phyloP scores from a whole-genome alignment of 208 protist species.

The Phytomonas francai region DNA sequence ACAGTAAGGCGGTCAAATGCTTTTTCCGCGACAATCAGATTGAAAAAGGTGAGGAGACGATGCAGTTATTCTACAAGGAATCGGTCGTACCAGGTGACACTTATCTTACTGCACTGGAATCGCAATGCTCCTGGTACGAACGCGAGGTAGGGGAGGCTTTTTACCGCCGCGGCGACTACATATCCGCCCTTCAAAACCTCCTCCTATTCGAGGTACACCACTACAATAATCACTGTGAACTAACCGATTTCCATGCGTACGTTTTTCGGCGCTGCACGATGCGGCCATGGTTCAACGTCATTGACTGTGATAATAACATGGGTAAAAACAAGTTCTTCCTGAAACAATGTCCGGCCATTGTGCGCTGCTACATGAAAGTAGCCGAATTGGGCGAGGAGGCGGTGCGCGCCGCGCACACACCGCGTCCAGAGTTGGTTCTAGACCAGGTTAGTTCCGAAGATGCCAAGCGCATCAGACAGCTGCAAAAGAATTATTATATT shows the following conservation, averaged over 20 bases:
- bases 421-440: slow-evolving; percentile 41
- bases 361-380: slow-evolving; percentile 73
- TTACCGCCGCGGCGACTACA: slow-evolving; percentile 67
- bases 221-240: slow-evolving; percentile 88
- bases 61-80: slow-evolving; percentile 89
- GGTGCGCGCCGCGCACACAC: slow-evolving; percentile 57
- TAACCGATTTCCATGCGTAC: slow-evolving; percentile 97
- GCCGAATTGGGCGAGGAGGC: slow-evolving; percentile 61
- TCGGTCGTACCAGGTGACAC: slow-evolving; percentile 41
- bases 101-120: slow-evolving; percentile 83
- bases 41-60: slow-evolving; percentile 68
- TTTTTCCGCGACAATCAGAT: slow-evolving; percentile 83
- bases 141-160: slow-evolving; percentile 85
- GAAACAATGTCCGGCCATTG: slow-evolving; percentile 54
- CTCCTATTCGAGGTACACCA: slow-evolving; percentile 91
- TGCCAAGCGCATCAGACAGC: slow-evolving; percentile 49
- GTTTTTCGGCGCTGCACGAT: slow-evolving; percentile 93
- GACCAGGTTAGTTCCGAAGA: slow-evolving; percentile 38
- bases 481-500: slow-evolving; percentile 54
- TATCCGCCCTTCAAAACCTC: slow-evolving; percentile 89
- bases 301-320: slow-evolving; percentile 72
- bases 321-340: slow-evolving; percentile 75
- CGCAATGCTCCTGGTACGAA: slow-evolving; percentile 97
- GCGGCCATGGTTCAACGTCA: slow-evolving; percentile 91
- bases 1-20: slow-evolving; percentile 92